Evolutionary conservation across 352 stramenopile species (phyloP), one percentile per base, ranked within the genome.

Genomic region (Pythium graminicola): DNA sequence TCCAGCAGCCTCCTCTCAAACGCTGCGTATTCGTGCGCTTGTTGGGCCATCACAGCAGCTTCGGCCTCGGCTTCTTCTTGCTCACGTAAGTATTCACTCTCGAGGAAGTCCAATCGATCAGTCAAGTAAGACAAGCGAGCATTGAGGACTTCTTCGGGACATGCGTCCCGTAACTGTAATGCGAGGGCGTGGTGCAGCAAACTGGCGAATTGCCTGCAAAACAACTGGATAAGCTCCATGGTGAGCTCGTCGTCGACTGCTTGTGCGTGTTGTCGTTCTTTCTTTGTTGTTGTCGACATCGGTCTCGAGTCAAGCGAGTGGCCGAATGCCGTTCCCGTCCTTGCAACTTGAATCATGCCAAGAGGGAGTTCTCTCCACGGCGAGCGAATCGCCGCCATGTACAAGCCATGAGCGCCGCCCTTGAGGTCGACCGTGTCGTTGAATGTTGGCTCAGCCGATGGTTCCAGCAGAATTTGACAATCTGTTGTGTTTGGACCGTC

Each of bases 351-450:
- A 16, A 91, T 60, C 56, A 91, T 73, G 2, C 80, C 77, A 22
- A 88, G 70, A 3, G 75, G 70, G 1, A 65, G 46, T 0, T 67
- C 50, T 1, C 61, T 53, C 75, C 73, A 87, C 1, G 71, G 67
- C 13, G 77, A 85, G 6, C 62, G 45, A 49, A 87, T 89, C 4
- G 73, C 65, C 1, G 60, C 64, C 7, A 91, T 54, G 39, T 87
- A 87, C 42, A 89, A 43, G 0, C 76, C 80, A 33, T 71, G 58
- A 22, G 73, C 71, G 0, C 75, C 75, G 2, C 76, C 76, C 19
- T 64, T 60, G 22, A 88, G 68, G 43, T 90, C 80, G 3, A 86
- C 74, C 0, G 74, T 86, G 43, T 87, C 76, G 31, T 90, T 90
- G 58, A 81, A 90, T 3, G 54, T 67, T 19, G 75, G 59, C 44